Conservation (phyloP, 352 stramenopile genomes). For the Pythium vanterpoolii region DNA sequence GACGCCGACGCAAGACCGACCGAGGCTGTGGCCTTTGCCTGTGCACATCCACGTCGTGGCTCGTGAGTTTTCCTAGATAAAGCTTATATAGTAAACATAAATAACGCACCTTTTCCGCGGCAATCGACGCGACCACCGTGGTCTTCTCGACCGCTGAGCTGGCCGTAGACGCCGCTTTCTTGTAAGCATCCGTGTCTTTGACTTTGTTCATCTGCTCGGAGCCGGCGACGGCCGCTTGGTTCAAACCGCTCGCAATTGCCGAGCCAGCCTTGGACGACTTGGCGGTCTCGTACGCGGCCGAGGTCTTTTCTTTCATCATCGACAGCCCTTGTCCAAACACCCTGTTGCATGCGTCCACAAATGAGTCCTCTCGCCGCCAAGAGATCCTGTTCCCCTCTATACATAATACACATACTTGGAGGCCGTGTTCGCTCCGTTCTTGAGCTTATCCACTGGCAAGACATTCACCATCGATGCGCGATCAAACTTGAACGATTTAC, state of each 20-base stretch:
- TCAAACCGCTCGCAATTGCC: constrained; percentile 62
- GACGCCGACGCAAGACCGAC: constrained; percentile 56
- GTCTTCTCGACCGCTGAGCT: constrained; percentile 58
- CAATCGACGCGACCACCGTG: constrained; percentile 59
- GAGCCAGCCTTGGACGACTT: constrained; percentile 76
- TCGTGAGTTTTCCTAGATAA: too few species aligned
- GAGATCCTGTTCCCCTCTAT: too few species aligned
- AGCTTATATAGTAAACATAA: too few species aligned
- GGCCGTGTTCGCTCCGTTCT: constrained; percentile 81
- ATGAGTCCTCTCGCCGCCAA: background rate
- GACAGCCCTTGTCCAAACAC: constrained; percentile 66
- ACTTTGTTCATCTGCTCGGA: constrained; percentile 80
- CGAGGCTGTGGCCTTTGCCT: constrained; percentile 67
- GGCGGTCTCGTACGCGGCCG: constrained; percentile 61
- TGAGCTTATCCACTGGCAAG: constrained; percentile 84
- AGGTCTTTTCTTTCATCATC: constrained; percentile 74
- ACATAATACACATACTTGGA: constrained; percentile 45
- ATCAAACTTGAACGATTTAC: constrained; percentile 34
- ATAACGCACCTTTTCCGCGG: constrained; percentile 65
- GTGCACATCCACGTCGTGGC: background rate
- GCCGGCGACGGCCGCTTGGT: constrained; percentile 49
- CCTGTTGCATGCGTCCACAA: constrained; percentile 25
- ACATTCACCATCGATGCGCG: constrained; percentile 74
- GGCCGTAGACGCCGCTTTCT: constrained; percentile 68
- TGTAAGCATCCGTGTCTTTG: constrained; percentile 83